Evolutionary conservation across 768 basidiomycete genomes (phyloP).

Genomic region (Trametes gibbosa): DNA sequence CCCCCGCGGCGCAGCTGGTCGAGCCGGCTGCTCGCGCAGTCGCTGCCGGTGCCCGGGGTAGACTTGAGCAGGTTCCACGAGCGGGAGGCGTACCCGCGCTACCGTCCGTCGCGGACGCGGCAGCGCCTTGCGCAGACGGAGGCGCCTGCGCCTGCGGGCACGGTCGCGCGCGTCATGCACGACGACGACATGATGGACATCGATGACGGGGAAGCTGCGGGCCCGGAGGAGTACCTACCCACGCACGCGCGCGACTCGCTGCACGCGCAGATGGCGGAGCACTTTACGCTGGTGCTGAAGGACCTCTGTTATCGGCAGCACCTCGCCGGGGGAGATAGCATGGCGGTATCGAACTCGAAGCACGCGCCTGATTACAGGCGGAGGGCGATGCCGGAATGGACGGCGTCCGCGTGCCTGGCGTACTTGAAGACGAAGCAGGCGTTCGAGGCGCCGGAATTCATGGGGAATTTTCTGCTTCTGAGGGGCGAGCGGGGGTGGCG

Average conservation of each 20-base stretch:
- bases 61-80: constrained; percentile 10
- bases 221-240: constrained; percentile 37
- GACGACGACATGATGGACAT: constrained; percentile 50
- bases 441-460: constrained; percentile 40
- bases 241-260: constrained; percentile 62
- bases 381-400: constrained; percentile 50
- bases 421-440: constrained; percentile 48
- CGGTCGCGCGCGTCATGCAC: neutral
- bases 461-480: constrained; percentile 50
- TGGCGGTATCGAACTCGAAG: constrained; percentile 39
- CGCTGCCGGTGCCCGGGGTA: constrained; percentile 2
- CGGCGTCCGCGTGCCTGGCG: constrained; percentile 50
- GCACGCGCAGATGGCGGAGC: constrained; percentile 65
- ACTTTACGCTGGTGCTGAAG: constrained; percentile 60
- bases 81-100: constrained; percentile 19
- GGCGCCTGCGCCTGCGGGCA: neutral
- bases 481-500: constrained; percentile 51
- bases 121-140: constrained; percentile 18
- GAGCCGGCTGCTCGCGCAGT: constrained; percentile 49
- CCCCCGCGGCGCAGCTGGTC: constrained; percentile 26
- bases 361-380: constrained; percentile 54
- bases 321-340: constrained; percentile 30
- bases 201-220: constrained; percentile 45
- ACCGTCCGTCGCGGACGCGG: constrained; percentile 18
- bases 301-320: constrained; percentile 52